A percentile compares a stretch with the other conserved stretches of the same genome.
Conservation (phyloP, 768 basidiomycete species). For the Podaxis sp. region DNA sequence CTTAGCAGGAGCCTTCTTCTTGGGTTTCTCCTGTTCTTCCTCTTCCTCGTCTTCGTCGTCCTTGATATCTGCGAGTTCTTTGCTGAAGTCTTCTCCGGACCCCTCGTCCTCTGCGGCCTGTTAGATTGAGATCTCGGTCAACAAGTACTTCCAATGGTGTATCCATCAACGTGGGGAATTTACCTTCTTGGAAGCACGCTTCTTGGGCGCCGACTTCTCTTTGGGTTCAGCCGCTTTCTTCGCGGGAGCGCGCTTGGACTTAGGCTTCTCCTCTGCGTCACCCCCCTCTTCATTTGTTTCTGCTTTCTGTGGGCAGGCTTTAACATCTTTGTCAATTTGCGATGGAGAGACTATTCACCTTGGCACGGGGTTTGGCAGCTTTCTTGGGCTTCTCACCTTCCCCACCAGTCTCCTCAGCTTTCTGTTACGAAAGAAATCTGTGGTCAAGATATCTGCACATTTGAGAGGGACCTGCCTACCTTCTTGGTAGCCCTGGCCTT, state of each 20-base stretch:
- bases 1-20: constrained; percentile 47
- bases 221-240: constrained; percentile 41
- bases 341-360: constrained; percentile 16
- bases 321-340: neutral
- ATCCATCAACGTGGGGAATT: constrained; percentile 6
- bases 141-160: neutral
- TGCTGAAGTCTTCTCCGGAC: constrained; percentile 46
- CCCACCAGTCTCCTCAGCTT: constrained; percentile 20
- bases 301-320: constrained; percentile 18
- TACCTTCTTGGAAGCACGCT: constrained; percentile 44
- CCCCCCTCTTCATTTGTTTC: constrained; percentile 21
- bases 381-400: constrained; percentile 33
- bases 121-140: neutral
- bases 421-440: constrained; percentile 12
- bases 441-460: neutral
- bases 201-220: constrained; percentile 47
- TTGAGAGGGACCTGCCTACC: constrained; percentile 19
- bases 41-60: constrained; percentile 38
- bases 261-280: constrained; percentile 30
- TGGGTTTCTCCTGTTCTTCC: constrained; percentile 43
- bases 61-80: constrained; percentile 38
- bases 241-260: constrained; percentile 38
- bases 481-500: constrained; percentile 37
- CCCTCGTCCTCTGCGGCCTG: constrained; percentile 35
- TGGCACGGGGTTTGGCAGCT: constrained; percentile 25